Evolutionary conservation across 2,329 filamentous ascomycete genomes (phyloP), one percentile per base, ranked within the genome.

Genomic region (Peltaster fructicola): DNA sequence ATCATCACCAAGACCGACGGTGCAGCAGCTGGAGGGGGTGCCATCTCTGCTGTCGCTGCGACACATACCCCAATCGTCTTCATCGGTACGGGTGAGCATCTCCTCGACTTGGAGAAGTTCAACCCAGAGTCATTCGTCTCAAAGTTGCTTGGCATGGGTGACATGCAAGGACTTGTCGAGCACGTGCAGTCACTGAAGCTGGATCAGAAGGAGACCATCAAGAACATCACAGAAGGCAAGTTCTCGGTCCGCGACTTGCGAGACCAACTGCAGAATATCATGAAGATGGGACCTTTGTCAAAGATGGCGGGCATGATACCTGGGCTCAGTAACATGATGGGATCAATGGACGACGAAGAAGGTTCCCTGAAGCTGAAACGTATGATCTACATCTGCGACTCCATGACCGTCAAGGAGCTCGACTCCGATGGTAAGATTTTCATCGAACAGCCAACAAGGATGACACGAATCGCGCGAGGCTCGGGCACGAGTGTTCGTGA

Each of bases 261-360:
- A 11, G 88, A 98, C 48, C 90, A 98, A 48, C 70, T 98, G 8
- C 77, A 76, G 30, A 95, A 95, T 44, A 93, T 98, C 45, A 93
- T 95, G 82, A 98, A 98, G 59, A 95, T 98, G 88, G 88, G 88
- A 0, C 88, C 88, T 0, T 57, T 98, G 2, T 90, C 79, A 10
- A 95, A 98, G 51, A 90, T 98, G 69, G 90, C 85, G 0, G 82
- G 84, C 41, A 98, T 98, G 88, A 95, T 98, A 35, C 88, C 88
- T 0, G 88, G 88, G 14, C 75, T 98, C 52, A 76, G 76, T 38
- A 78, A 77, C 45, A 74, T 95, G 65, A 95, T 93, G 69, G 74
- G 80, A 26, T 81, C 81, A 18, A 88, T 95, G 68, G 84, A 95
- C 46, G 90, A 98, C 46, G 85, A 95, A 44, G 88, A 95, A 45